Base-by-base conservation (phyloP, 208 protist species). In the Trypanosoma scelopori region DNA sequence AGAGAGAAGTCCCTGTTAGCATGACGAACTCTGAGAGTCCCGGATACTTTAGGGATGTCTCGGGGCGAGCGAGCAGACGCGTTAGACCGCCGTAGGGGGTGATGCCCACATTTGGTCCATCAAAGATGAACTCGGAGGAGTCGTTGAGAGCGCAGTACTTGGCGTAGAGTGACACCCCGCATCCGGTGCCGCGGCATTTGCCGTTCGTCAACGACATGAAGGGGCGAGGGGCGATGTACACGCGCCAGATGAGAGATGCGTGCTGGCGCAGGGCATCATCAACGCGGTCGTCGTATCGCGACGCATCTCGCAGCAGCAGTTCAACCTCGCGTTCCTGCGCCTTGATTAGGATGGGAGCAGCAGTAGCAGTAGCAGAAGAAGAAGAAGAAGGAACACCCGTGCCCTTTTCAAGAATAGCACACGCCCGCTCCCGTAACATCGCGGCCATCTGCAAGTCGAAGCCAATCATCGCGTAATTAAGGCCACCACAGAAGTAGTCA, bases 191-290 rank as follows among this genome's bases (percentile, higher is more conserved):
- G 30, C 85, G 81, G 65, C 86, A 92, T 71, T 89, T 92, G 52
- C 92, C 92, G 78, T 95, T 96, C 48, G 94, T 82, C 9, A 95
- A 65, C 23, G 88, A 83, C 87, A 97, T 92, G 49, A 95, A 71
- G 13, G 92, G 90, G 5, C 88, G 80, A 0, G 87, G 66, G 25
- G 87, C 91, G 35, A 77, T 87, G 76, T 91, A 90, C 51, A 76
- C 75, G 39, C 87, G 84, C 79, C 83, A 94, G 47, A 97, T 85
- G 46, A 94, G 78, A 22, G 81, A 79, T 4, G 83, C 87, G 60
- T 93, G 79, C 55, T 87, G 77, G n/a, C 92, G 85, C 52, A 97
- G 53, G 23, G 64, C 61, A n/a, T 72, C 69, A 59, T 94, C 90
- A 4, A 78, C 85, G 52, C 90, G 84, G 55, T 92, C 87, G 57